Evolutionary conservation across 164 flowering plant genomes (phyloP), one percentile per base, ranked within the genome.

Genomic region (Warburgia ugandensis): DNA sequence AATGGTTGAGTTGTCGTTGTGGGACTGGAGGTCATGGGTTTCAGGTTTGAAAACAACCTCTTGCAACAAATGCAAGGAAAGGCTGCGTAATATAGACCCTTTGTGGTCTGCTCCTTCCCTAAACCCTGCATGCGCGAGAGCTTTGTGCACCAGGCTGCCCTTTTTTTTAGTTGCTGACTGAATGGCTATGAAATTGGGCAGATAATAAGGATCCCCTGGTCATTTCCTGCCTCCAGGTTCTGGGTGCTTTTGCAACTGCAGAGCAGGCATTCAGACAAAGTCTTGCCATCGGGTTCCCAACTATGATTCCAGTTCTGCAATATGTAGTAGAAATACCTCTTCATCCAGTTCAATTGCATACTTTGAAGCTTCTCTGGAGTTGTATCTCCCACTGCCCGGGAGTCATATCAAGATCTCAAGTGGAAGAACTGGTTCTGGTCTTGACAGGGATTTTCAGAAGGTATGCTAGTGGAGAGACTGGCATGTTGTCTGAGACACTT

Each of bases 211-310:
- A 92, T 69, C 64, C 76, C 21, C 46, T 76, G 38, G 70, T 88
- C 54, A 70, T 44, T 69, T 78, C 89, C 53, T 82, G 89, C 70
- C 52, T 92, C 57, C 66, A 57, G 67, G 81, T 86, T 67, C 86
- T 92, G 52, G 73, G 73, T 66, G 74, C 86, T 48, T 61, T 88
- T 48, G 76, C 89, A 50, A 68, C 42, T 7, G 85, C 84, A 41
- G 86, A 79, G 61, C 68, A 75, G 50, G 68, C 76, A 8, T 86
- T 92, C 69, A 68, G 61, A 54, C 79, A 73, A 52, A 82, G 83
- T 59, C 89, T 88, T 60, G 78, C 75, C 10, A 68, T 92, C 56
- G 99, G 97, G 6, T 88, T 88, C 55, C 45, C 89, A n/a, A 75
- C 95, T 42, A 64, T 92, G 52, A 55, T 92, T 56, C 77, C 84